Evolutionary conservation across 169 alveolate species (phyloP).

Genomic region (Blepharisma undulans): DNA sequence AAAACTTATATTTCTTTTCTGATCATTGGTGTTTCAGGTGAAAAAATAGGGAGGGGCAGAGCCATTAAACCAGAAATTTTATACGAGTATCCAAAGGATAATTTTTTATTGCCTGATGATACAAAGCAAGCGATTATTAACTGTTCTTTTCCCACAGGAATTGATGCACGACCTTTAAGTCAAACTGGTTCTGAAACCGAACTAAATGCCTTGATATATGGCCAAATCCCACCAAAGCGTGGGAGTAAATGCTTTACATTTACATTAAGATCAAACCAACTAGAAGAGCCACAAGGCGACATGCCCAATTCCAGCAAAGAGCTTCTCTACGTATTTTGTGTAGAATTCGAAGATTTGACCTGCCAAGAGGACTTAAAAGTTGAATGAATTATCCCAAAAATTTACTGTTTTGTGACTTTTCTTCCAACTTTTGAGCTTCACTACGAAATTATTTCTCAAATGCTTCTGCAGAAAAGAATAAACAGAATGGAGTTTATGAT

Average conservation of each 20-base stretch:
- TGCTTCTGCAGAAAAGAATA: constrained; percentile 15
- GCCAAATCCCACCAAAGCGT: constrained; percentile 18
- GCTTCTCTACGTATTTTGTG: constrained; percentile 19
- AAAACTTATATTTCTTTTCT: background rate
- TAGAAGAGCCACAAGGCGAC: background rate
- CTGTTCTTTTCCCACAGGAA: constrained; percentile 16
- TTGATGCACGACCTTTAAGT: background rate
- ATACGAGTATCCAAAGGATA: background rate
- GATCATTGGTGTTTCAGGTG: background rate
- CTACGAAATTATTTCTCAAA: background rate
- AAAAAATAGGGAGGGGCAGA: background rate
- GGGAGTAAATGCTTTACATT: background rate
- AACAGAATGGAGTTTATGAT: background rate
- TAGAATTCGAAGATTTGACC: constrained; percentile 25
- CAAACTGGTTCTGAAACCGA: constrained; percentile 25
- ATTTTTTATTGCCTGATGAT: background rate
- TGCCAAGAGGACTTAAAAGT: background rate
- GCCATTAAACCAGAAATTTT: background rate
- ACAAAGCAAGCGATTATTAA: background rate
- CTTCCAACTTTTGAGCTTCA: constrained; percentile 34
- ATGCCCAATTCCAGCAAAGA: constrained; percentile 28
- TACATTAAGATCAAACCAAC: constrained; percentile 21
- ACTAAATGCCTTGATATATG: constrained; percentile 5
- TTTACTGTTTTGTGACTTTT: constrained; percentile 6
- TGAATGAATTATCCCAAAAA: constrained; percentile 28